Evolutionary conservation across 2,329 filamentous ascomycete species (phyloP), one percentile per base, ranked within the genome.

Genomic region (Verticillium zaregamsianum): DNA sequence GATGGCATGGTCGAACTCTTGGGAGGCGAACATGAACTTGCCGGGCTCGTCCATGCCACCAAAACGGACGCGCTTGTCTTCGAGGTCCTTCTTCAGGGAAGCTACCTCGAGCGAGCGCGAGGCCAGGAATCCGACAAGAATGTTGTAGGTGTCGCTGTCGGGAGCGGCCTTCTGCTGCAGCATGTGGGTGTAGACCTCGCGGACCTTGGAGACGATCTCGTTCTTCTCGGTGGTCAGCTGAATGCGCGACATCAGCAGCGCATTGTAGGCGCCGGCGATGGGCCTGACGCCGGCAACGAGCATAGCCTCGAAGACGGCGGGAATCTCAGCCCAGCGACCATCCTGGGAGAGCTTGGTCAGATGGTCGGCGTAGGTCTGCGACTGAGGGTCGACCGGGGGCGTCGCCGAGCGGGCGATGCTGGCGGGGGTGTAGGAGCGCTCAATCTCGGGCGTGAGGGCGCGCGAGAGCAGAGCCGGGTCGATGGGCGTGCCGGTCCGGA

Each of bases 181-280:
- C 95, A 99, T 98, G 73, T 98, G 93, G 17, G 93, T 90, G 75
- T 98, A 99, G 59, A 99, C 91, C 78, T 97, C 93, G 59, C 98
- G 83, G 5, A 92, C 93, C 79, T 96, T 96, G 64, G 92, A 90
- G 15, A 96, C 91, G 59, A 95, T 87, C 77, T 96, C 90, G 60
- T 90, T 90, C 75, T 89, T 90, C 74, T 91, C 89, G 28, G 83
- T 82, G 8, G 93, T 91, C 20, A 97, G 84, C 68, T 92, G 85
- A 64, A 97, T 92, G 15, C 93, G 93, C 6, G 95, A 92, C 69
- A 89, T 83, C 54, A 99, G 80, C 55, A 99, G 83, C 58, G 92
- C 91, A 73, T 97, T 97, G 82, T 99, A 99, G n/a, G 94, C 90
- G 56, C 87, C 83, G 57, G 92, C 87, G 7, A 90, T 91, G 39